phyloP scores from a whole-genome alignment of 2,329 filamentous ascomycete species.

The Tolypocladium sp. region DNA sequence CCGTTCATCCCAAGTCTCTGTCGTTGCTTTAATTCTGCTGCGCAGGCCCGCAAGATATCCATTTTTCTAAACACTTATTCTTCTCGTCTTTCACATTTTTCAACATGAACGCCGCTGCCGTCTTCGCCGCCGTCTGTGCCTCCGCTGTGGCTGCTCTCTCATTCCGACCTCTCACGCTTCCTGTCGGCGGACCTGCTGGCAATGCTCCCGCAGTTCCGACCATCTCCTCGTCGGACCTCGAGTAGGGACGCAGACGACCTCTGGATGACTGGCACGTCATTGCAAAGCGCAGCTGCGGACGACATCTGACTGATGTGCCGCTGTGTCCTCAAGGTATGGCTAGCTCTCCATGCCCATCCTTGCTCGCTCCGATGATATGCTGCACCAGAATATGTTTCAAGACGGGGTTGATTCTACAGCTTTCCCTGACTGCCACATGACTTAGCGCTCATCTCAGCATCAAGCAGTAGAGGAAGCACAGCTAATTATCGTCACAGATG shows the following conservation, averaged over 20 bases:
- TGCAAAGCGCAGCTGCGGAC: too few relatives aligned
- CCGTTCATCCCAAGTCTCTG: too few relatives aligned
- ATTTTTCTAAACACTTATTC: neutral
- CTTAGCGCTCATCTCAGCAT: too few relatives aligned
- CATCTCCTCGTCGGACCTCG: conserved; percentile 7
- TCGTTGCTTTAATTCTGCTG: neutral
- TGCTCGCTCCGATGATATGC: conserved; percentile 4
- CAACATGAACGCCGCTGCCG: conserved; percentile 12
- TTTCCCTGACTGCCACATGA: neutral
- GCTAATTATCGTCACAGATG: too few relatives aligned
- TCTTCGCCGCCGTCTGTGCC: conserved; percentile 11
- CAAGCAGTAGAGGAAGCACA: too few relatives aligned
- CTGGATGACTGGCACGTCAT: neutral
- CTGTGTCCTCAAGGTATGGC: neutral
- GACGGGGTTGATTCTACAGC: conserved; percentile 25
- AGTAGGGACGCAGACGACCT: conserved; percentile 1
- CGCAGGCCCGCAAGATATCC: neutral
- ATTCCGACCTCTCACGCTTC: conserved; percentile 6
- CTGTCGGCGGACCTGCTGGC: neutral
- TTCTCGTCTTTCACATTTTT: neutral
- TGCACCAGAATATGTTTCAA: conserved; percentile 22
- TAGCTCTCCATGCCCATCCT: neutral
- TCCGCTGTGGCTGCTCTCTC: conserved; percentile 10
- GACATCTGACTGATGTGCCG: too few relatives aligned
- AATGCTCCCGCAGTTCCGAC: neutral